Conservation (phyloP, 2,329 filamentous ascomycete species). For the Metarhizium guizhouense region DNA sequence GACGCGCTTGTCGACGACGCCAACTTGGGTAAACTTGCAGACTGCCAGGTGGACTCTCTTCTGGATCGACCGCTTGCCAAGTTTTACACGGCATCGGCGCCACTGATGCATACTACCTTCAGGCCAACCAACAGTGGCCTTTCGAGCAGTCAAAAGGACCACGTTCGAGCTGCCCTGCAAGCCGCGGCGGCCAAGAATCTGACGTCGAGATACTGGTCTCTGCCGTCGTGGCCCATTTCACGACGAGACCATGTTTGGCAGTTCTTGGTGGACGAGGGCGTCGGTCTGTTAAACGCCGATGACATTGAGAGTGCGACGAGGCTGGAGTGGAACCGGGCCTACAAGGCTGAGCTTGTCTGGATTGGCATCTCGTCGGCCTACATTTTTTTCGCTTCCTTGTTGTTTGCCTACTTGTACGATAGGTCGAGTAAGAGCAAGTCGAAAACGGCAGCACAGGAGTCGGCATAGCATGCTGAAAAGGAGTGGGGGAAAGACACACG, state of each 20-base stretch:
- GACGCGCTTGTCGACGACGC: constrained; percentile 20
- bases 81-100: constrained; percentile 56
- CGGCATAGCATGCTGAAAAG: background rate
- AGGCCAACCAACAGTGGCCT: constrained; percentile 32
- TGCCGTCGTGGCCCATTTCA: constrained; percentile 49
- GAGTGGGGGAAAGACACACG: background rate
- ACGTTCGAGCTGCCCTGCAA: constrained; percentile 33
- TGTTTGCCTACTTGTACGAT: constrained; percentile 3
- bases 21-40: constrained; percentile 1
- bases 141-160: constrained; percentile 29
- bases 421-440: background rate
- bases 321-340: constrained; percentile 8
- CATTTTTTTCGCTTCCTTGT: constrained; percentile 2
- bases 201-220: constrained; percentile 51
- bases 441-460: background rate
- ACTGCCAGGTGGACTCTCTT: constrained; percentile 3
- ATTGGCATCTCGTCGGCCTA: constrained; percentile 8
- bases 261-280: constrained; percentile 41
- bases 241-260: constrained; percentile 50
- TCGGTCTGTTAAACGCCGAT: constrained; percentile 54
- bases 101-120: constrained; percentile 41
- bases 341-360: constrained; percentile 12
- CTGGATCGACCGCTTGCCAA: constrained; percentile 39
- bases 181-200: constrained; percentile 42
- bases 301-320: constrained; percentile 36